Evolutionary conservation across 2,329 filamentous ascomycete genomes (phyloP).

Genomic region (Phyllachora maydis): DNA sequence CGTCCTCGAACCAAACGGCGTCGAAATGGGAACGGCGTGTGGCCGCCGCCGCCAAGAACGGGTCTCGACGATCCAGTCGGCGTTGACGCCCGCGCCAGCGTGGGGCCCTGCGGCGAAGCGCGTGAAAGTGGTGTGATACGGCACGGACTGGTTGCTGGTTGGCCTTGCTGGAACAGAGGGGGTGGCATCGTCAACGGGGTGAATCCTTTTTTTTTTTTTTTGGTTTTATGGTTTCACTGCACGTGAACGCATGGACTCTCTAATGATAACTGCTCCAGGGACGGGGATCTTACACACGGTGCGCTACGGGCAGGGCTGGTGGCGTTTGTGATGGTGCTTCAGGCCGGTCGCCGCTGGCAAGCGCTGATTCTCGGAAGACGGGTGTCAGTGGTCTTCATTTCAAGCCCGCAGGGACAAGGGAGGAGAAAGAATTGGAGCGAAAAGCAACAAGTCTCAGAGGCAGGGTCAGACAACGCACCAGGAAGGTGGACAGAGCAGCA

Average conservation of each 20-base stretch:
- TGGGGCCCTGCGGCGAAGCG: slow-evolving; percentile 3
- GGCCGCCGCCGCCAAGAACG: slow-evolving; percentile 5
- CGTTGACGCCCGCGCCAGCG: slow-evolving; percentile 6
- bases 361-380: no score
- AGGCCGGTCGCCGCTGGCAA: slow-evolving; percentile 7
- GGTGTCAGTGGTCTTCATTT: no score
- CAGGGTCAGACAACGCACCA: no score
- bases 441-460: no score
- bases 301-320: slow-evolving; percentile 4
- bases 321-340: slow-evolving; percentile 7
- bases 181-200: no score
- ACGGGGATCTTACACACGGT: slow-evolving; percentile 5
- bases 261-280: neutral
- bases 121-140: slow-evolving; percentile 4
- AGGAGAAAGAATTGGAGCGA: no score
- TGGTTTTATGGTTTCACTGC: no score
- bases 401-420: no score
- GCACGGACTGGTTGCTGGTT: slow-evolving; percentile 4
- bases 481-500: no score
- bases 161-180: slow-evolving; percentile 3
- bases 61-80: slow-evolving; percentile 9
- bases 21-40: slow-evolving; percentile 6
- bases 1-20: slow-evolving; percentile 8
- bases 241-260: no score
- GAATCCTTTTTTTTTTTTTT: no score